Percentiles rank a stretch among this genome's conserved stretches.
phyloP scores from a whole-genome alignment of 2,329 filamentous ascomycete species.

The Clarireedia paspali region DNA sequence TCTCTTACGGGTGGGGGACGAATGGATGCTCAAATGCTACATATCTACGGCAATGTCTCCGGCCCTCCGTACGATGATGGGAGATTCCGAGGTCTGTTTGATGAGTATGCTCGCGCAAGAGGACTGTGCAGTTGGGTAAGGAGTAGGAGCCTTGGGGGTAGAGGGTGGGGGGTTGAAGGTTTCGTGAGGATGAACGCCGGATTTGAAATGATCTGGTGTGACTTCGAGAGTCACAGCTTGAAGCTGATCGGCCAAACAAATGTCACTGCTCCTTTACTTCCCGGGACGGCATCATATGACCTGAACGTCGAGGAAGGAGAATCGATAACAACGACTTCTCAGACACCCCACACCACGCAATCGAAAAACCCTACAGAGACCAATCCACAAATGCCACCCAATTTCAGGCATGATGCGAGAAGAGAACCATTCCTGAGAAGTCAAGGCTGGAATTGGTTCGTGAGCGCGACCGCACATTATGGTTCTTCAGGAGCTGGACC shows the following conservation, averaged over 20 bases:
- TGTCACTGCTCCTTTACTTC: conserved; percentile 37
- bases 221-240: conserved; percentile 38
- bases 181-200: conserved; percentile 44
- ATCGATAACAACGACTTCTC: conserved; percentile 28
- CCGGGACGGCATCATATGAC: conserved; percentile 7
- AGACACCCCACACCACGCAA: conserved; percentile 28
- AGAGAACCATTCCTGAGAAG: conserved; percentile 35
- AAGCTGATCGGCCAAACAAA: conserved; percentile 38
- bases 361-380: conserved; percentile 24
- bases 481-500: conserved; percentile 32
- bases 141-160: conserved; percentile 34
- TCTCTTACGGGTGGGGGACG: conserved; percentile 39
- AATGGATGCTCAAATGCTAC: conserved; percentile 42
- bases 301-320: conserved; percentile 9
- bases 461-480: conserved; percentile 37
- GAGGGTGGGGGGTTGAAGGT: conserved; percentile 42
- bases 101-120: conserved; percentile 40
- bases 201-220: conserved; percentile 46
- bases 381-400: conserved; percentile 30
- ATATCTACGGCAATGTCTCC: conserved; percentile 39
- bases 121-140: conserved; percentile 41
- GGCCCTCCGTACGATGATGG: conserved; percentile 25
- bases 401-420: conserved; percentile 26
- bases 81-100: conserved; percentile 30
- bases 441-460: conserved; percentile 39